Percentiles rank a stretch among this genome's conserved stretches.
phyloP scores from a whole-genome alignment of 2,329 filamentous ascomycete genomes.

The Dactylonectria macrodidyma region DNA sequence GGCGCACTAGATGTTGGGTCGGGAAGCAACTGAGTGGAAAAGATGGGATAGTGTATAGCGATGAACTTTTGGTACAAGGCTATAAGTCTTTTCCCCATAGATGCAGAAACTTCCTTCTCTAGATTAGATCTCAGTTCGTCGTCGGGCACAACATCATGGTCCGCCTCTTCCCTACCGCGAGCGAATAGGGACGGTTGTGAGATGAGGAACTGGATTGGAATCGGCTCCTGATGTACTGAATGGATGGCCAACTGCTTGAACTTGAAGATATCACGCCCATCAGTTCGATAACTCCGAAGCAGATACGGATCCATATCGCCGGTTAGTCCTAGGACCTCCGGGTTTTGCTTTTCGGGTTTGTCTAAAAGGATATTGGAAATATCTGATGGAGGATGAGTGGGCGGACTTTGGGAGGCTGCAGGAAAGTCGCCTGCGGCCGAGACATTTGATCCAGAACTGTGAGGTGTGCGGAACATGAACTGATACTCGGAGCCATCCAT shows the following conservation, averaged over 20 bases:
- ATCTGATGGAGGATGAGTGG: neutral
- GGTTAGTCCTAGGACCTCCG: conserved; percentile 26
- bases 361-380: conserved; percentile 16
- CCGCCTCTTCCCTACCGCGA: conserved; percentile 31
- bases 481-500: conserved; percentile 28
- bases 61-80: conserved; percentile 30
- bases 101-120: conserved; percentile 10
- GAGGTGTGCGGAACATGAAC: conserved; percentile 31
- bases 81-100: conserved; percentile 27
- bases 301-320: conserved; percentile 31
- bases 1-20: conserved; percentile 20
- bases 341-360: conserved; percentile 4
- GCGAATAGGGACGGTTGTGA: conserved; percentile 34
- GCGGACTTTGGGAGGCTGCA: neutral
- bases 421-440: conserved; percentile 1
- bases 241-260: conserved; percentile 43
- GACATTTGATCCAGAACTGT: conserved; percentile 9
- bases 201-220: conserved; percentile 35
- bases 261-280: conserved; percentile 33
- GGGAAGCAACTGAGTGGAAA: conserved; percentile 24
- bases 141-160: conserved; percentile 9
- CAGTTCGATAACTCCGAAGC: conserved; percentile 23
- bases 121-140: conserved; percentile 16
- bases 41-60: conserved; percentile 31
- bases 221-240: conserved; percentile 26